phyloP scores from a whole-genome alignment of 78 protist genomes.

The Dictyostelium intermedium region DNA sequence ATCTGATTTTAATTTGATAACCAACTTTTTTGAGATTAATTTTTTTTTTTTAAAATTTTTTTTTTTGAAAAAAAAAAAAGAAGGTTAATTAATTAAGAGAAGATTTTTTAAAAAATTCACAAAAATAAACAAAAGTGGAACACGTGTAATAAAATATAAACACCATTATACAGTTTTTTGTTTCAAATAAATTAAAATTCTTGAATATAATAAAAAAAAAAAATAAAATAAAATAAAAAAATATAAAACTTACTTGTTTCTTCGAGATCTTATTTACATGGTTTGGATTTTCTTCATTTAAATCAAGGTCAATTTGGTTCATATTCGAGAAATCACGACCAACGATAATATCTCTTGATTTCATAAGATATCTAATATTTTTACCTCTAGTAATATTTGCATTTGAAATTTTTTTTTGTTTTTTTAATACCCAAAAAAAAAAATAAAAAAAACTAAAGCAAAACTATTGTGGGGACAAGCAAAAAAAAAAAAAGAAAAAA shows the following conservation, averaged over 20 bases:
- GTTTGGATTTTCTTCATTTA: slow-evolving; percentile 33
- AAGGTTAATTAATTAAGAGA: background rate
- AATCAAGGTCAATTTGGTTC: slow-evolving; percentile 48
- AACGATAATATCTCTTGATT: slow-evolving; percentile 42
- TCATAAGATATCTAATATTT: slow-evolving; percentile 54
- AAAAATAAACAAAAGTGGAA: too few relatives aligned
- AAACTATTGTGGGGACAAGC: too few relatives aligned
- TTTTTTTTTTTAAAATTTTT: background rate
- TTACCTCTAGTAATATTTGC: slow-evolving; percentile 35
- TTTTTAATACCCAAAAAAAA: too few relatives aligned
- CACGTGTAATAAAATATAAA: background rate
- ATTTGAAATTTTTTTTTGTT: too few relatives aligned
- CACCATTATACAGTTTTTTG: background rate
- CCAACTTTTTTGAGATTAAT: background rate
- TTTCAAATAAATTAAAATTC: background rate
- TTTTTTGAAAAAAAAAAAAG: too few relatives aligned
- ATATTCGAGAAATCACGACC: slow-evolving; percentile 37
- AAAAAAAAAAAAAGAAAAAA: background rate
- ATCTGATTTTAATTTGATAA: slow-evolving; percentile 47
- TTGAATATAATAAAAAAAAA: background rate
- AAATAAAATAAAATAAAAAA: background rate
- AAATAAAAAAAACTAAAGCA: background rate
- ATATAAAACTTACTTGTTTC: slow-evolving; percentile 41
- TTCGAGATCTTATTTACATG: slow-evolving; percentile 30
- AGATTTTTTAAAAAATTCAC: background rate